A percentile compares a stretch with the other conserved stretches of the same genome.
phyloP scores from a whole-genome alignment of 2,329 filamentous ascomycete genomes.

The Colletotrichum liaoningense region DNA sequence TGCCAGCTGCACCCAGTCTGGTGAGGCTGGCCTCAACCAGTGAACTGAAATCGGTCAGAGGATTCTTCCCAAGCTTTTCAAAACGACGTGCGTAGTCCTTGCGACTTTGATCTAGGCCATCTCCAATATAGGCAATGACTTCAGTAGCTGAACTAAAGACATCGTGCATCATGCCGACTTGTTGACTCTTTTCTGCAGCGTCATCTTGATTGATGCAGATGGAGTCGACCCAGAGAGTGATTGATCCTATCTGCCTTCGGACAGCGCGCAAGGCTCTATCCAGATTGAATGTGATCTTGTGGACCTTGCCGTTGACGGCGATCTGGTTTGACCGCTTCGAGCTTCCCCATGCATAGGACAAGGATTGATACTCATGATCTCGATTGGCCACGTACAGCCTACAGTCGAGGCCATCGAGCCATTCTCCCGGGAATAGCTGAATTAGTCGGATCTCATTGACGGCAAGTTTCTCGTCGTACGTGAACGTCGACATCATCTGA shows the following conservation, averaged over 20 bases:
- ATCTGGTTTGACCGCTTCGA: slow-evolving; percentile 35
- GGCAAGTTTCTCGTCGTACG: background rate
- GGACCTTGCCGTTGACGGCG: slow-evolving; percentile 37
- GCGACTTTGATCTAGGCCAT: slow-evolving; percentile 25
- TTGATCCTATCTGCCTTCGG: slow-evolving; percentile 17
- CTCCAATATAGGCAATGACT: slow-evolving; percentile 22
- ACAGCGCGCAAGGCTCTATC: slow-evolving; percentile 42
- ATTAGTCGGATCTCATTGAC: slow-evolving; percentile 23
- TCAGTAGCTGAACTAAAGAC: slow-evolving; percentile 21
- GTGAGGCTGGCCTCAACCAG: too few species aligned
- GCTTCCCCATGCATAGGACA: slow-evolving; percentile 45
- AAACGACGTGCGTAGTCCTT: slow-evolving; percentile 13
- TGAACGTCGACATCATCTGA: slow-evolving; percentile 5
- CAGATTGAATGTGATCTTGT: slow-evolving; percentile 42
- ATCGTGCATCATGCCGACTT: slow-evolving; percentile 32
- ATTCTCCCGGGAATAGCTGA: slow-evolving; percentile 21
- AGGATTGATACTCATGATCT: slow-evolving; percentile 36
- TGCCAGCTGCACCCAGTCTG: too few species aligned
- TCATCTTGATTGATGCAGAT: slow-evolving; percentile 37
- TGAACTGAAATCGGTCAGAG: background rate
- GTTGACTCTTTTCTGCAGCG: slow-evolving; percentile 26
- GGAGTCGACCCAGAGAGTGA: slow-evolving; percentile 31
- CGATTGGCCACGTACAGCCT: slow-evolving; percentile 7
- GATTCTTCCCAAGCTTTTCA: background rate
- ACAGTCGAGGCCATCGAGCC: slow-evolving; percentile 21